phyloP scores from a whole-genome alignment of 2,329 filamentous ascomycete genomes.

The Hypoxylon sp. region DNA sequence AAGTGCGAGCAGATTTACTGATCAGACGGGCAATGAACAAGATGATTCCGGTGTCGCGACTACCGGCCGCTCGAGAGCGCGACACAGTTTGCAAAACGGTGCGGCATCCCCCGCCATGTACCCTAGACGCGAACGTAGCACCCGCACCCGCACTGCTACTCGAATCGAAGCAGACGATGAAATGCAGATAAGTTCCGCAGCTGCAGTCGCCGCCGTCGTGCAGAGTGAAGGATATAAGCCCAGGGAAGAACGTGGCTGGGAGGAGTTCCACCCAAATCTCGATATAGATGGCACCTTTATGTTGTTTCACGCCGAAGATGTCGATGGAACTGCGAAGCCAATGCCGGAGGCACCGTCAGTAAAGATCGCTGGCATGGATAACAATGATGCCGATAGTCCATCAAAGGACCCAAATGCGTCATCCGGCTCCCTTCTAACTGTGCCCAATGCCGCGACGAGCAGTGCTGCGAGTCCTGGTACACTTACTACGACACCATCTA shows the following conservation, averaged over 20 bases:
- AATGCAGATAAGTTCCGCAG: constrained; percentile 87
- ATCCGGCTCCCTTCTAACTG: constrained; percentile 57
- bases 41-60: constrained; percentile 64
- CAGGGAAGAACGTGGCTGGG: constrained; percentile 95
- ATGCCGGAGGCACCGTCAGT: constrained; percentile 54
- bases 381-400: constrained; percentile 61
- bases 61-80: constrained; percentile 66
- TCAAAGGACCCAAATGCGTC: constrained; percentile 61
- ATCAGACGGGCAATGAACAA: constrained; percentile 75
- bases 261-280: constrained; percentile 96
- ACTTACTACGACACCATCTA: constrained; percentile 56
- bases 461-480: constrained; percentile 49
- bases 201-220: constrained; percentile 87
- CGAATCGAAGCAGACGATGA: constrained; percentile 65
- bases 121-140: constrained; percentile 69
- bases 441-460: constrained; percentile 57
- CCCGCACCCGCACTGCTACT: constrained; percentile 67
- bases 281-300: constrained; percentile 87
- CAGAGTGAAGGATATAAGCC: constrained; percentile 98
- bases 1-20: constrained; percentile 86
- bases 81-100: constrained; percentile 64
- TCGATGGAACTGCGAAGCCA: constrained; percentile 78
- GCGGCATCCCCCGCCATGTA: constrained; percentile 62
- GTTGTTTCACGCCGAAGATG: constrained; percentile 84
- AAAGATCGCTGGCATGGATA: constrained; percentile 54